Evolutionary conservation across 2,329 filamentous ascomycete species (phyloP).

Genomic region (Penicillium sp.): DNA sequence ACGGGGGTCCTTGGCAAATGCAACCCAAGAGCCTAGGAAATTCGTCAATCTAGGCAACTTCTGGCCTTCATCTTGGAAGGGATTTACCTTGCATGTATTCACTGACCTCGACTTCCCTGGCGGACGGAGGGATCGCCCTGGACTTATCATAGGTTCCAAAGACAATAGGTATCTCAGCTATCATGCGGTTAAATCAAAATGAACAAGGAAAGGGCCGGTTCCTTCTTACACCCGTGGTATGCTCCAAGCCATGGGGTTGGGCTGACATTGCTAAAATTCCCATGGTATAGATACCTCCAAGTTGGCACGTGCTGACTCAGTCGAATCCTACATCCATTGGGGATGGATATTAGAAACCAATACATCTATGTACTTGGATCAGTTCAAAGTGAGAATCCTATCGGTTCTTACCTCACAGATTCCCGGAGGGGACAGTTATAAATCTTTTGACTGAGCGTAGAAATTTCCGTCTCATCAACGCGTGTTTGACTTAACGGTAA

Average conservation of each 20-base stretch:
- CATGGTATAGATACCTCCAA: slow-evolving; percentile 43
- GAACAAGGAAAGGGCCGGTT: neutral
- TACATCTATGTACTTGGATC: neutral
- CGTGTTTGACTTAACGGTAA: neutral
- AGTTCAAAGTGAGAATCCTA: neutral
- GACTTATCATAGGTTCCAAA: slow-evolving; percentile 14
- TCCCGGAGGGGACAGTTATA: slow-evolving; percentile 3
- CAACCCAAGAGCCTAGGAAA: slow-evolving; percentile 5
- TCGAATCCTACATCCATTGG: neutral
- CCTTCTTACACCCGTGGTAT: slow-evolving; percentile 38
- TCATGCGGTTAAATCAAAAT: neutral
- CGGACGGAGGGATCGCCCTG: neutral
- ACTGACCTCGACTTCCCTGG: slow-evolving; percentile 7
- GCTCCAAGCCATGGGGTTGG: slow-evolving; percentile 43
- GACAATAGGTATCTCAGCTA: slow-evolving; percentile 14
- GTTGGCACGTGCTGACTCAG: slow-evolving; percentile 24
- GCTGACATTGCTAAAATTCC: slow-evolving; percentile 42
- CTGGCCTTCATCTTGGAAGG: neutral
- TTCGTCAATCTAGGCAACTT: neutral
- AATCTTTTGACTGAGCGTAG: neutral
- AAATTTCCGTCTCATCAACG: neutral
- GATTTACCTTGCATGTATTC: slow-evolving; percentile 14
- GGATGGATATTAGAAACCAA: neutral
- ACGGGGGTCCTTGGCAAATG: slow-evolving; percentile 8
- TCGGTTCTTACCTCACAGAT: neutral